Conservation (phyloP, 495 filamentous ascomycete genomes). For the Hyaloscypha finlandica region DNA sequence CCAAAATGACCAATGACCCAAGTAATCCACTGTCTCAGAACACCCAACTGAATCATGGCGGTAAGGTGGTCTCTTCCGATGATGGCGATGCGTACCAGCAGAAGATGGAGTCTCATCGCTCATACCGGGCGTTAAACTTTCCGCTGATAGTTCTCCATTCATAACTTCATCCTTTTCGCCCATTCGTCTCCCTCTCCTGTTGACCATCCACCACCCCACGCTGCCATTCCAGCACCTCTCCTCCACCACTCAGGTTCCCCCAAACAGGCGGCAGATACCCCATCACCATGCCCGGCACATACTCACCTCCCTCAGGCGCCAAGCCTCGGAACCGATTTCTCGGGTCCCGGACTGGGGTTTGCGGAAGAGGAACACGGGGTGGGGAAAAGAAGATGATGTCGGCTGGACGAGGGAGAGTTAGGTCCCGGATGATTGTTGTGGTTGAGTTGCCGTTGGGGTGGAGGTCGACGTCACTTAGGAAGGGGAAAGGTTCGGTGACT, state of each 20-base stretch:
- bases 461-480: not conserved
- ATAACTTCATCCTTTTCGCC: not conserved
- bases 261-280: not conserved
- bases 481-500: not conserved
- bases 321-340: not conserved
- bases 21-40: too few species aligned
- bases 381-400: not conserved
- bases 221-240: not conserved
- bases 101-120: too few species aligned
- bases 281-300: not conserved
- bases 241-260: not conserved
- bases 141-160: too few species aligned
- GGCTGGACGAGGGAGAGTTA: not conserved
- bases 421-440: not conserved
- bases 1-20: too few species aligned
- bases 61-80: too few species aligned
- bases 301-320: not conserved
- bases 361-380: not conserved
- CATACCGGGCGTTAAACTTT: too few species aligned
- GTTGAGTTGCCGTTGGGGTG: not conserved
- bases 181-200: not conserved
- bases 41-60: too few species aligned
- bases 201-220: not conserved
- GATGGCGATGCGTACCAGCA: too few species aligned
- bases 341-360: not conserved